Base-by-base conservation (phyloP, 2,329 filamentous ascomycete genomes). In the Emergomyces pasteurianus region DNA sequence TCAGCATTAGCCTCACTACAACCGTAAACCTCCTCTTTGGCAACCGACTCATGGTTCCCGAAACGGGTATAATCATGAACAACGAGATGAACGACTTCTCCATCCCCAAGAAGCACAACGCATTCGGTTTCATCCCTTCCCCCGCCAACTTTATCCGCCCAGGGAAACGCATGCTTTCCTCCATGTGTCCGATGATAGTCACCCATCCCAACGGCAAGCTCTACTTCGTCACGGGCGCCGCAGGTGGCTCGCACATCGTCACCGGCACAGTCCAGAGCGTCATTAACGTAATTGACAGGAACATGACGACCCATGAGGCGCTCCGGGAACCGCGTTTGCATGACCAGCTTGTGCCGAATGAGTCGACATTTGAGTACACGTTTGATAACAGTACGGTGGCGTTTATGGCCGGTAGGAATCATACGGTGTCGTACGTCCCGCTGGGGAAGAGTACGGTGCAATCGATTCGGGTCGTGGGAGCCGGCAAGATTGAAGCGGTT, bases 21-120 rank as follows among this genome's bases (percentile, higher is more conserved):
- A 96, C 92, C 0, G 79, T 96, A 61, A 96, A 96, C 73, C 79
- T 94, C 4, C 80, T 94, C 2, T 97, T 95, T 67, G 92, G 92
- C 53, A 87, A 86, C 34, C 80, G 85, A 23, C 73, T 95, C 64
- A 84, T 95, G 74, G 87, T 92, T 0, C 89, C 90, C 0, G 82
- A 87, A 66, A 92, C 90, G 0, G 92, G 92, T 21, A 81, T 96
- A 61, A 89, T 95, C 60, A 83, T 95, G 78, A 83, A 83, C 65
- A 78, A 82, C 64, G 78, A 83, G 65, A 83, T 83, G 81, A 79
- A 83, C 73, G 90, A 95, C 76, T 96, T 96, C 77, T 90, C 86
- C 56, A 91, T 95, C 67, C 92, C 92, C 0, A 84, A 84, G 59
- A 77, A 81, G 1, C 81, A 80, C 61, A 96, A 96, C 71, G 84